Base-by-base conservation (phyloP, 1,284 basidiomycete genomes). In the Coniferiporia sulphurascens region DNA sequence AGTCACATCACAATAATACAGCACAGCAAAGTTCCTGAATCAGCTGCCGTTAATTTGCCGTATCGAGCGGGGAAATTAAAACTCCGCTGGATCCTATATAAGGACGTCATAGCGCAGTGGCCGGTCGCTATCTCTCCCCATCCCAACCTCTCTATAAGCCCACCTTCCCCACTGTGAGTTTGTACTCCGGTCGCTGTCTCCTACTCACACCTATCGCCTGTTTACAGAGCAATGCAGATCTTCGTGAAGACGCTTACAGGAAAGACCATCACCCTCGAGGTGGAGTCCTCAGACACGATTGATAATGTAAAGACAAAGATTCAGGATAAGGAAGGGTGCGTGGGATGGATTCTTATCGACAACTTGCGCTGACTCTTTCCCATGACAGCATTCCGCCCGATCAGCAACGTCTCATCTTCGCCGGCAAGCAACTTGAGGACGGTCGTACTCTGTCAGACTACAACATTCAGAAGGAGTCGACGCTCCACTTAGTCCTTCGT, bases 201-300 rank as follows among this genome's bases (percentile, higher is more conserved):
- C 17, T 63, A 1, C 55, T 80, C 65, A 75, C 79, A 60, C 17
- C 79, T 76, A 77, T 72, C 95, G 65, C 89, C 91, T 74, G 85
- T 94, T 55, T 89, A 91, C 73, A 91, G 91, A 69, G 92, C 91
- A 27, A 91, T 91, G 90, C 89, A 92, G 68, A 91, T 92, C 68
- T 92, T 93, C 69, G 91, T 93, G 62, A 93, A 93, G 78, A 89
- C 86, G 60, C 77, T 95, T 60, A 95, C 93, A 15, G 93, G 94
- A 52, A 96, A 95, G 84, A 95, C 93, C 12, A 95, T 96, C 74
- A 95, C 93, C n/a, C 79, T 94, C 35, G 92, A 95, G 74, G 91
- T 95, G 21, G 87, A 89, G 73, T 86, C 85, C 3, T 84, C 81
- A 4, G 86, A 89, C 73, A 88, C 87, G 50, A 87, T 88, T 63